These are phyloP conservation scores for Aureobasidium uvarum DNA, from an alignment of 2,329 filamentous ascomycete species.

Conservation along the genomic window DNA sequence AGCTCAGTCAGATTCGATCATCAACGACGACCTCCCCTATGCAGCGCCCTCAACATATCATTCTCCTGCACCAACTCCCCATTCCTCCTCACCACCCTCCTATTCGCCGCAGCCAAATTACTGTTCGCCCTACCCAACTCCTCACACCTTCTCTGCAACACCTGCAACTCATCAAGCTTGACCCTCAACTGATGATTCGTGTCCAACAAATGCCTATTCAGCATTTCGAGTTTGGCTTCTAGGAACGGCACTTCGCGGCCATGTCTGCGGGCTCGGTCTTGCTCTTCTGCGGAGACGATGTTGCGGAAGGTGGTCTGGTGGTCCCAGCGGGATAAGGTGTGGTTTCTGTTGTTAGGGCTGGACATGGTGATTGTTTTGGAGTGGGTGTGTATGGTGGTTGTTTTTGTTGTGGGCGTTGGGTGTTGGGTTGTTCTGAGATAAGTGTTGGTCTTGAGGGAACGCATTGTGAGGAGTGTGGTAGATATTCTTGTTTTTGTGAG, in stretches of 20 bases:
- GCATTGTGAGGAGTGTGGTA: not conserved
- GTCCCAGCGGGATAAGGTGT: not conserved
- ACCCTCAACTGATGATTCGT: slow-evolving; percentile 1
- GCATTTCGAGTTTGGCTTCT: not conserved
- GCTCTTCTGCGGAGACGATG: not conserved
- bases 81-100: not conserved
- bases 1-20: not conserved
- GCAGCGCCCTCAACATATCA: slow-evolving; percentile 1
- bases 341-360: not conserved
- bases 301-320: not conserved
- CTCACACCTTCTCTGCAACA: not conserved
- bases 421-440: not conserved
- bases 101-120: not conserved
- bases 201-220: slow-evolving; percentile 7
- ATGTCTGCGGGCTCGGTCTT: not conserved
- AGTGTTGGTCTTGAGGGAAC: not conserved
- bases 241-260: not conserved
- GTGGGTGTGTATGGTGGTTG: not conserved
- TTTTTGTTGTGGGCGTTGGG: not conserved
- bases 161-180: not conserved
- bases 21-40: not conserved
- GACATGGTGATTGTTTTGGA: not conserved
- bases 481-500: not conserved
- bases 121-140: not conserved
- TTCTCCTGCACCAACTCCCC: slow-evolving; percentile 1